phyloP scores from a whole-genome alignment of 768 basidiomycete species.

The Agaricus subrufescens region DNA sequence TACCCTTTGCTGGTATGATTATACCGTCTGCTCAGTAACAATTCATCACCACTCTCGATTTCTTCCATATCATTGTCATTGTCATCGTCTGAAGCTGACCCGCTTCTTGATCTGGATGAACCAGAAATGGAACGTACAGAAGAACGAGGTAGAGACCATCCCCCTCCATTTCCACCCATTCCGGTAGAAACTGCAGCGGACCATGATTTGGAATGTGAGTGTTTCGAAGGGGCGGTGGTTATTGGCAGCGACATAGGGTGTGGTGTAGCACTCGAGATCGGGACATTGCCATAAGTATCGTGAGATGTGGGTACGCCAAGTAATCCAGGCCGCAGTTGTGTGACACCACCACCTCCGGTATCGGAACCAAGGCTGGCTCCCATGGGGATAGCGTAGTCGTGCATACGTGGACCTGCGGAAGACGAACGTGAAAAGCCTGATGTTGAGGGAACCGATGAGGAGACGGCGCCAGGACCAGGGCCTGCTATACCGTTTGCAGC shows the following conservation, averaged over 20 bases:
- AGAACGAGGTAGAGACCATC: constrained; percentile 54
- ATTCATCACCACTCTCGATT: constrained; percentile 21
- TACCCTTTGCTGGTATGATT: constrained; percentile 11
- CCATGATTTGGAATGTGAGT: constrained; percentile 17
- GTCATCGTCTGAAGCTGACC: constrained; percentile 22
- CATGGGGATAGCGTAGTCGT: constrained; percentile 55
- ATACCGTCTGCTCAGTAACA: constrained; percentile 10
- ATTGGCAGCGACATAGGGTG: constrained; percentile 31
- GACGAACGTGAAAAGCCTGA: constrained; percentile 20
- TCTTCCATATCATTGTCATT: constrained; percentile 27
- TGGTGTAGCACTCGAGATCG: not conserved
- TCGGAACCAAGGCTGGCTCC: constrained; percentile 11
- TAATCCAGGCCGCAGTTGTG: constrained; percentile 56
- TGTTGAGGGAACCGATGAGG: constrained; percentile 49
- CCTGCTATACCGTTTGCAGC: not conserved
- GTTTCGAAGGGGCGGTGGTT: constrained; percentile 12
- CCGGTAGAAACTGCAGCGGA: constrained; percentile 13
- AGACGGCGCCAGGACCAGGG: constrained; percentile 20
- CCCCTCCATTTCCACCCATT: constrained; percentile 21
- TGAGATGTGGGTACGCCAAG: constrained; percentile 29
- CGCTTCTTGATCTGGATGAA: constrained; percentile 27
- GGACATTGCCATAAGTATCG: not conserved
- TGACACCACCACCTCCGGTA: constrained; percentile 23
- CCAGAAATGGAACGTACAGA: constrained; percentile 42
- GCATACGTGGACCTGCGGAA: constrained; percentile 54